A percentile compares a stretch with the other conserved stretches of the same genome.
Conservation (phyloP, 768 basidiomycete species). For the Boletus barrowsii region DNA sequence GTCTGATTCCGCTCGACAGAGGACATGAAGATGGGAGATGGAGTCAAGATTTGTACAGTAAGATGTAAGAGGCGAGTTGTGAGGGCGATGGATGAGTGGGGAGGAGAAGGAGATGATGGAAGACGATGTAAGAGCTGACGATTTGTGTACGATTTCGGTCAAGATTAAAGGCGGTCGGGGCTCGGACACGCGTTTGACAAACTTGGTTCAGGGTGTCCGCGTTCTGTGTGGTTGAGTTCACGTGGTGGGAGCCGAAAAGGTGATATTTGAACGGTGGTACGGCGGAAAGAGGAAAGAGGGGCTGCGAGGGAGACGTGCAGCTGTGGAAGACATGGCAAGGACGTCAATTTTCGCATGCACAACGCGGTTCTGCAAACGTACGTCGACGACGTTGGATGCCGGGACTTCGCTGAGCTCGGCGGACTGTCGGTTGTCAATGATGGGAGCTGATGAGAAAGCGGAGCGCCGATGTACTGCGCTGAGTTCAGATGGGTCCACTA, state of each 20-base stretch:
- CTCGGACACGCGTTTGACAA: slow-evolving; percentile 37
- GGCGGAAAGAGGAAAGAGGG: slow-evolving; percentile 11
- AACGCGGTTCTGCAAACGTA: slow-evolving; percentile 24
- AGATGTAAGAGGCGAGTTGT: slow-evolving; percentile 31
- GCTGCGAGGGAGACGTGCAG: slow-evolving; percentile 4
- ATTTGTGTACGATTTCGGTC: slow-evolving; percentile 32
- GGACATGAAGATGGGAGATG: slow-evolving; percentile 33
- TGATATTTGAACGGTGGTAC: slow-evolving; percentile 13
- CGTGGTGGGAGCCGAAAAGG: slow-evolving; percentile 36
- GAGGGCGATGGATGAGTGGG: slow-evolving; percentile 14
- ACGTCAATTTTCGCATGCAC: slow-evolving; percentile 24
- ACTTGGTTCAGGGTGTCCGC: slow-evolving; percentile 31
- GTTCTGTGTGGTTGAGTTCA: slow-evolving; percentile 30
- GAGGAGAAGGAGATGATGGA: slow-evolving; percentile 10
- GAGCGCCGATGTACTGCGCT: slow-evolving; percentile 13
- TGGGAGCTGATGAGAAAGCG: neutral
- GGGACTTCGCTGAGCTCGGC: slow-evolving; percentile 36
- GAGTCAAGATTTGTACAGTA: slow-evolving; percentile 19
- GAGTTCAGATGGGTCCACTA: slow-evolving; percentile 26
- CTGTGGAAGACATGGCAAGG: slow-evolving; percentile 23
- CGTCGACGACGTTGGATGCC: slow-evolving; percentile 16
- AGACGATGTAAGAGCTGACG: slow-evolving; percentile 20
- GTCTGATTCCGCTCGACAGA: slow-evolving; percentile 39
- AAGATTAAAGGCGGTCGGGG: slow-evolving; percentile 33
- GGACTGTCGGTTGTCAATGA: slow-evolving; percentile 29